Percentiles rank a stretch among this genome's conserved stretches.
Conservation (phyloP, 768 basidiomycete species). For the Botryobasidium botryosum region DNA sequence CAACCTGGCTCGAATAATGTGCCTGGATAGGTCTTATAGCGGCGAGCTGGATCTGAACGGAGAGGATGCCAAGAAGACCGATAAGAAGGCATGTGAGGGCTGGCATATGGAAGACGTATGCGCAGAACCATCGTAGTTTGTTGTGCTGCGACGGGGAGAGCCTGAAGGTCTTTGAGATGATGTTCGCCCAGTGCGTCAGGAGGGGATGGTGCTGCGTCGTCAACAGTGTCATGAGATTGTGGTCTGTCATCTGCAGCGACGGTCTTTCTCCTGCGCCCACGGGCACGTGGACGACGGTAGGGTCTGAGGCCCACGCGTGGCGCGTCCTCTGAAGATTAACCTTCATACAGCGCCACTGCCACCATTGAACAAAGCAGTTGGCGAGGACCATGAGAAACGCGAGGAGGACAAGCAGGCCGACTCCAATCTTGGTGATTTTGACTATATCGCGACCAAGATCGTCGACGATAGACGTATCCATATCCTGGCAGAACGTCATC, state of each 20-base stretch:
- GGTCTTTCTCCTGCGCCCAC: constrained; percentile 23
- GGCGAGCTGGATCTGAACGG: constrained; percentile 72
- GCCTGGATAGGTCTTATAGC: constrained; percentile 57
- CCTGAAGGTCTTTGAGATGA: constrained; percentile 31
- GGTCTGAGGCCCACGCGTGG: constrained; percentile 53
- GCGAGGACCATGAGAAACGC: constrained; percentile 58
- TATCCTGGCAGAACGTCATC: constrained; percentile 54
- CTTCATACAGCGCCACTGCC: constrained; percentile 64
- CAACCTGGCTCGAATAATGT: constrained; percentile 47
- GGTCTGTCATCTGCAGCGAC: constrained; percentile 44
- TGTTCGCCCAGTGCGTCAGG: constrained; percentile 44
- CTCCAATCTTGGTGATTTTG: constrained; percentile 63
- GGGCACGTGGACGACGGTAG: constrained; percentile 32
- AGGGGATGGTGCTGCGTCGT: constrained; percentile 55
- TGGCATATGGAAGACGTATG: constrained; percentile 83
- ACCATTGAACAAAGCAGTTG: constrained; percentile 72
- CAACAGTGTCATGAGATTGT: constrained; percentile 64
- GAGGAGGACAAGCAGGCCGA: constrained; percentile 49
- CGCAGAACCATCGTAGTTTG: constrained; percentile 72
- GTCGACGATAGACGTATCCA: constrained; percentile 78
- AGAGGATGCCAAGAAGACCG: constrained; percentile 77
- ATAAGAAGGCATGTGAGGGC: constrained; percentile 84
- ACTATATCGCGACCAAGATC: constrained; percentile 67
- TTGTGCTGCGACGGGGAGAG: constrained; percentile 46
- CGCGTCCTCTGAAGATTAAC: constrained; percentile 50